Evolutionary conservation across 2,329 filamentous ascomycete genomes (phyloP), one percentile per base, ranked within the genome.

Genomic region (Exophiala sp.): DNA sequence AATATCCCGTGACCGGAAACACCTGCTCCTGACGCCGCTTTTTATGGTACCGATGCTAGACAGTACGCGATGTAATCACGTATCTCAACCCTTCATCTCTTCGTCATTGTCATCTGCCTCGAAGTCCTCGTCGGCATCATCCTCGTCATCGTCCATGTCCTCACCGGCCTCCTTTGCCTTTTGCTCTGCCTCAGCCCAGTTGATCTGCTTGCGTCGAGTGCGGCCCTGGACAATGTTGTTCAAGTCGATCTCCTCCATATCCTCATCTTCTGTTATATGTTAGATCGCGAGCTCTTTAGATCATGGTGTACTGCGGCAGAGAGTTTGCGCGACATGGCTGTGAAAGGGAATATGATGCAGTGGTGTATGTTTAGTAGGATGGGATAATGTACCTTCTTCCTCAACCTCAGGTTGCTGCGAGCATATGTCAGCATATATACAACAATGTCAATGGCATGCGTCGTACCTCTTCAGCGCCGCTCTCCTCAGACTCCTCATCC

Each of bases 191-290:
- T 95, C 89, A 64, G 86, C 85, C 72, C 88, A 97, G 77, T 97
- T 88, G 67, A 97, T 96, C 65, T 83, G 79, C 70, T 88, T 87
- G 66, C 90, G 90, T 65, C 91, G 91, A 57, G 91, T 97, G 70
- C 93, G 91, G 63, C 83, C 81, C 57, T 84, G 84, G 65, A 97
- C 82, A 68, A 97, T 95, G 78, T 97, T 97, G 68, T 80, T 80
- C 50, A 80, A 75, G 66, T 95, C 88, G 68, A 98, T 96, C 72
- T 91, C 90, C 67, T 94, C 87, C 77, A 95, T 80, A 69, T 86
- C 84, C 48, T 89, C 88, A 38, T 86, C 85, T 46, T 87, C 86
- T 61, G 85, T 11, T 21, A 23, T 46, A 37, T 29, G 56, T 60
- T 46, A 54, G 49, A 24, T 35, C 32, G 18, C 18, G 7, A 24